These are phyloP conservation scores for Emmonsiellopsis sp. DNA, from an alignment of 2,329 filamentous ascomycete species.

Conservation along the genomic window DNA sequence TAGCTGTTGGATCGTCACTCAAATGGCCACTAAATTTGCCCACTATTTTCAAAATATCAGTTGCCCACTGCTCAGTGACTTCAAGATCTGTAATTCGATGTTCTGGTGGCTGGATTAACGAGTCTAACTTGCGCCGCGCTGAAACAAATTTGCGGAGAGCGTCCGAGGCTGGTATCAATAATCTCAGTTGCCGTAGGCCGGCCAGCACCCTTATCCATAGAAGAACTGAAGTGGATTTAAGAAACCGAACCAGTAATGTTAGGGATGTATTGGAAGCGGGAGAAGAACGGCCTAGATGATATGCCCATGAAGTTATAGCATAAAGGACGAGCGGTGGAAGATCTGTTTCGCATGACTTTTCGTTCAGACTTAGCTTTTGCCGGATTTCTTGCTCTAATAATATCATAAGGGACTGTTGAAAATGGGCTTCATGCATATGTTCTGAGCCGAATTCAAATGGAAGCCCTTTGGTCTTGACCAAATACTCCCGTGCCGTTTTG, in stretches of 20 bases:
- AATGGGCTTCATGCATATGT: constrained; percentile 7
- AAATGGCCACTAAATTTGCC: constrained; percentile 27
- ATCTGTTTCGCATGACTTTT: background rate
- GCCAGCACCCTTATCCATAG: constrained; percentile 27
- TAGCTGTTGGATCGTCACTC: constrained; percentile 19
- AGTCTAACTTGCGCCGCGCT: constrained; percentile 10
- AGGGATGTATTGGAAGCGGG: constrained; percentile 1
- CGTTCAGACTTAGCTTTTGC: background rate
- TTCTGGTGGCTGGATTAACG: constrained; percentile 5
- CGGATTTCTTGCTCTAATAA: background rate
- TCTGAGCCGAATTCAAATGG: constrained; percentile 2
- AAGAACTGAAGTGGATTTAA: constrained; percentile 16
- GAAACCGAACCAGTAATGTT: constrained; percentile 7
- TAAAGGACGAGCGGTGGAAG: constrained; percentile 8
- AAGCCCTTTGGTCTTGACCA: constrained; percentile 5
- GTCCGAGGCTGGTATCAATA: constrained; percentile 19
- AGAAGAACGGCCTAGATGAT: constrained; percentile 7
- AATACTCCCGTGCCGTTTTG: constrained; percentile 19
- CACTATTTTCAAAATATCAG: constrained; percentile 27
- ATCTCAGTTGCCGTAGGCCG: constrained; percentile 12
- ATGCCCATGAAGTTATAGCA: constrained; percentile 12
- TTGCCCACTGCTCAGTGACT: constrained; percentile 24
- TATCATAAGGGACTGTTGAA: constrained; percentile 17
- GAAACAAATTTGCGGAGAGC: constrained; percentile 11
- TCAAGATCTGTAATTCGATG: constrained; percentile 16